Conservation (phyloP, 345 rosid genomes). For the Pistacia vera region DNA sequence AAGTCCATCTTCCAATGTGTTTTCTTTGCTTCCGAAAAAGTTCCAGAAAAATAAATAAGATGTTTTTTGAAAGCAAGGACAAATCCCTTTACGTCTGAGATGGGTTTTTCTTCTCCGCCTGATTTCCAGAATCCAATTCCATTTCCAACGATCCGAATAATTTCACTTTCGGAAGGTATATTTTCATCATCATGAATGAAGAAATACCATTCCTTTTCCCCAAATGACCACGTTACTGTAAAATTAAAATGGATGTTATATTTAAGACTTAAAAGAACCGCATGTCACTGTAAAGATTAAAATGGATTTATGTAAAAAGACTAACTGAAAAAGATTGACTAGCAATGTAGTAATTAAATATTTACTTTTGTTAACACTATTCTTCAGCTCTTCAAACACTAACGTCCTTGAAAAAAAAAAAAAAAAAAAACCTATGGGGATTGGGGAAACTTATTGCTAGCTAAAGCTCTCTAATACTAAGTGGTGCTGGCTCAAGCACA, state of each 20-base stretch:
- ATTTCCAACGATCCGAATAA: conserved; percentile 1
- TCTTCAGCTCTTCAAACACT: too few species aligned
- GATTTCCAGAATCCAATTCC: conserved; percentile 33
- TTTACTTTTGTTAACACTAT: too few species aligned
- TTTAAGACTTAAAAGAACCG: too few species aligned
- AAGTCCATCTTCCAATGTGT: conserved; percentile 37
- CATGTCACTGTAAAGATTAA: too few species aligned
- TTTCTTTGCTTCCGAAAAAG: conserved; percentile 13
- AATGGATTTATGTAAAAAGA: too few species aligned
- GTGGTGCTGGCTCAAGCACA: too few species aligned
- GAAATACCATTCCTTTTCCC: conserved; percentile 28
- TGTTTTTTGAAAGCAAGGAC: conserved; percentile 19
- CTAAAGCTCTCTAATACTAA: too few species aligned
- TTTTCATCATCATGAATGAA: conserved; percentile 12
- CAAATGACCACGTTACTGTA: neutral
- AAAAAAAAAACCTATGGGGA: too few species aligned
- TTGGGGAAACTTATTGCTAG: too few species aligned
- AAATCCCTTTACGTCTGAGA: neutral
- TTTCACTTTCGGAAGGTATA: neutral
- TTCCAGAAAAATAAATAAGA: conserved; percentile 22
- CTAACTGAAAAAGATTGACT: too few species aligned
- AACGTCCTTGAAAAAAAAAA: too few species aligned
- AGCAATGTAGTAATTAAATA: too few species aligned
- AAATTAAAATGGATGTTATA: neutral
- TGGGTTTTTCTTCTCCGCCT: conserved; percentile 8